Evolutionary conservation across 2,329 filamentous ascomycete genomes (phyloP), one percentile per base, ranked within the genome.

Genomic region (Paecilomyces variotii): DNA sequence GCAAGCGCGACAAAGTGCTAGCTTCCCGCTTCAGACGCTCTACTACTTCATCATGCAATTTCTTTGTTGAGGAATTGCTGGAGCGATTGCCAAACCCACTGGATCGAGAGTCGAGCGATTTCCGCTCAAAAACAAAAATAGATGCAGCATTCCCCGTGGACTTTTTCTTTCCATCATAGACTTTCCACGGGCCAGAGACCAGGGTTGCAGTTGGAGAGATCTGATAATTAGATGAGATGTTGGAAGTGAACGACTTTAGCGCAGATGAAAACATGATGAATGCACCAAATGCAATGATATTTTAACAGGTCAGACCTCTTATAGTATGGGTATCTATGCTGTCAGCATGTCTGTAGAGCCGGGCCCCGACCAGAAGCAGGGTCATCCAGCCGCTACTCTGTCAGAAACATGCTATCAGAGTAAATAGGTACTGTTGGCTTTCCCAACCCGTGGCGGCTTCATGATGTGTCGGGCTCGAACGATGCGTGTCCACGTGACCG

Each of bases 131-230:
- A 64, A 97, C 87, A 69, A 97, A 99, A 65, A 97, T 87, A 14
- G 92, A 97, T 57, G 88, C 94, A 6, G 87, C 75, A 73, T 94
- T 96, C 64, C 90, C 90, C 0, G 91, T 96, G 30, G 89, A 91
- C 77, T 97, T 97, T 78, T 95, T 95, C 80, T 96, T 97, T 60
- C 90, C 92, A 78, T 97, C 92, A 81, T 93, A 93, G 69, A 99
- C 94, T 79, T 91, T 96, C 94, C 94, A 99, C 59, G 92, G 90
- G 19, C 94, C 94, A 14, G 92, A 90, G 56, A 85, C 85, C 56
- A 91, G 89, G n/a, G 85, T 87, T 10, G 89, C 84, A 60, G 84
- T 85, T 27, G 87, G 82, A 25, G 90, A 87, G 64, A 97, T 81
- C 65, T 88, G 85, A 76, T 99, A 99, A 78, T 96, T 95, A 71